Evolutionary conservation across 225 moss, liverwort and hornwort genomes (phyloP), one percentile per base, ranked within the genome.

Genomic region (Marchantia paleacea): DNA sequence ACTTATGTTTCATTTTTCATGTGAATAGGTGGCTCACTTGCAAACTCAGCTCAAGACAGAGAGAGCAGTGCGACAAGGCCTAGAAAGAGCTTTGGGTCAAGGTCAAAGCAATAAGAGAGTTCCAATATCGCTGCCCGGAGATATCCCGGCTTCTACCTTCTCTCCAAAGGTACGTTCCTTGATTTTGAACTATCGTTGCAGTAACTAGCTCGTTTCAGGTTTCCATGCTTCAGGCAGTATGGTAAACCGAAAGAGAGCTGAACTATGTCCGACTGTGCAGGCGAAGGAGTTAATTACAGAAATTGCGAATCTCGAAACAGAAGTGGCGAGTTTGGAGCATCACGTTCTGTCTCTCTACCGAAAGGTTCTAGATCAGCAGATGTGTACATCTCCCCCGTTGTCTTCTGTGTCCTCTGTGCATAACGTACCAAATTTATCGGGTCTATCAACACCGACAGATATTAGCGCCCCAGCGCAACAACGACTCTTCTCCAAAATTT

Each of bases 321-420:
- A 96, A 85, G 96, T 96, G 63, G 92, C 89, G 4, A 86, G 87
- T 69, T 82, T 96, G 78, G 96, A 96, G 88, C 96, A 96, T 19
- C 96, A 96, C 77, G 96, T 96, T 22, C 83, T 96, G 0, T 90
- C 86, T 69, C 83, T 96, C 10, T 96, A 94, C 80, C 86, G 96
- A 19, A 92, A 92, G 79, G 92, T 96, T 69, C 53, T 96, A 24
- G 92, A 94, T 71, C 88, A 91, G 58, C 86, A 91, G 80, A 83
- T 92, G 11, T 85, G 71, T 73, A 72, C 82, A 52, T 75, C 80
- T 18, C 79, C 84, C 0, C 69, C 82, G 0, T 53, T 80, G 25
- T 79, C 79, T 16, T 69, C 79, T 5, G 79, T 79, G 53, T 79
- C 79, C 16, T 79, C 79, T 79, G 81, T 65, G 82, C 89, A 26